phyloP scores from a whole-genome alignment of 164 flowering plant species.

The Tetrastigma voinierianum region DNA sequence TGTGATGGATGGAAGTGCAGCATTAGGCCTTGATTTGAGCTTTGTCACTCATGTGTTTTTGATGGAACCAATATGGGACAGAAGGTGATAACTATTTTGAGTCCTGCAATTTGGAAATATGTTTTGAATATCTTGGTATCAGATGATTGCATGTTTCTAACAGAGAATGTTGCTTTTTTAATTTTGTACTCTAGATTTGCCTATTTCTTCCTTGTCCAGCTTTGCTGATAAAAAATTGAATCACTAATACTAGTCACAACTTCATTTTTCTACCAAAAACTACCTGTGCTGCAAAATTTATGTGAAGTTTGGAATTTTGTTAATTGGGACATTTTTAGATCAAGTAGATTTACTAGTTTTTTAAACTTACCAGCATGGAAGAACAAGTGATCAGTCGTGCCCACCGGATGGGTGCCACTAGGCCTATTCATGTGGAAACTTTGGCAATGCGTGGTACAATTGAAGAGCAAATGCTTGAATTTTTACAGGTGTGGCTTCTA shows the following conservation, averaged over 20 bases:
- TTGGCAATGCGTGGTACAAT: conserved; percentile 95
- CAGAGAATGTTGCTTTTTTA: too few relatives aligned
- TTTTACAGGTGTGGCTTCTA: conserved; percentile 58
- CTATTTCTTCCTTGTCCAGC: not conserved
- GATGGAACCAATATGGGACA: conserved; percentile 99
- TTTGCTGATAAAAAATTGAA: not conserved
- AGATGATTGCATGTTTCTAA: too few relatives aligned
- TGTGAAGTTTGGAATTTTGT: not conserved
- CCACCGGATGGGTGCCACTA: conserved; percentile 98
- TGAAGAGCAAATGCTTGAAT: conserved; percentile 91
- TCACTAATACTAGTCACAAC: not conserved
- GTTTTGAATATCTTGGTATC: too few relatives aligned
- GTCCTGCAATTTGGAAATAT: too few relatives aligned
- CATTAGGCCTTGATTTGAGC: conserved; percentile 97
- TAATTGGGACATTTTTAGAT: not conserved
- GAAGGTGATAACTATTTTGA: conserved; percentile 52
- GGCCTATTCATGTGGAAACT: conserved; percentile 91
- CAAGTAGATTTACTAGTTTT: not conserved
- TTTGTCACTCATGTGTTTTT: conserved; percentile 89
- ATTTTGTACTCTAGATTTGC: not conserved
- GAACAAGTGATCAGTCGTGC: conserved; percentile 99
- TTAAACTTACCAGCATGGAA: conserved; percentile 69
- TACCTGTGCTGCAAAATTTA: not conserved
- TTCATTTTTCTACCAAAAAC: not conserved
- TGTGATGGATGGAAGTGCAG: conserved; percentile 98